phyloP scores from a whole-genome alignment of 2,329 filamentous ascomycete genomes.

The Paraconiothyrium brasiliense region DNA sequence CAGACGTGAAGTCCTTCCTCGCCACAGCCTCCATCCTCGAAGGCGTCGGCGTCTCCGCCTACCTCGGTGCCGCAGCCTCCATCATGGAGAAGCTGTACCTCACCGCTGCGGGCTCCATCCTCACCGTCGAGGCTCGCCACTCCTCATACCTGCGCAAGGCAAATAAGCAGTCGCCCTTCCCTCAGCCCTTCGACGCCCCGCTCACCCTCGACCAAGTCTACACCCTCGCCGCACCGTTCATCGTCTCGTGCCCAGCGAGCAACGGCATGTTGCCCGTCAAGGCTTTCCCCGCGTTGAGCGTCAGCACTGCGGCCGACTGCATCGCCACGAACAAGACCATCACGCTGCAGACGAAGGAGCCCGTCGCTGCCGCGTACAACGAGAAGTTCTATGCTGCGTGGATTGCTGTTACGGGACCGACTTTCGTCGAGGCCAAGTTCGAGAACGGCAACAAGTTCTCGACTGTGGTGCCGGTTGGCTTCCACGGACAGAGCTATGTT shows the following conservation, averaged over 20 bases:
- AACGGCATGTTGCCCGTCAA: conserved; percentile 68
- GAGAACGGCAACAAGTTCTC: conserved; percentile 32
- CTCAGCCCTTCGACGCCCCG: conserved; percentile 69
- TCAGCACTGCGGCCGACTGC: conserved; percentile 23
- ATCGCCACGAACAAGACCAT: conserved; percentile 26
- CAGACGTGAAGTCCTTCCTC: conserved; percentile 61
- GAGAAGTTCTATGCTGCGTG: conserved; percentile 48
- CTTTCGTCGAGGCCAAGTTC: conserved; percentile 35
- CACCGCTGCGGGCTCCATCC: conserved; percentile 68
- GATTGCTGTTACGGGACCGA: conserved; percentile 50
- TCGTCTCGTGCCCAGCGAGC: conserved; percentile 64
- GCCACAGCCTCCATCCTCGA: conserved; percentile 64
- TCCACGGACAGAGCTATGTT: conserved; percentile 53
- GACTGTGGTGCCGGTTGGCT: conserved; percentile 40
- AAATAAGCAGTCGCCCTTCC: conserved; percentile 62
- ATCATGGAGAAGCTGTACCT: conserved; percentile 68
- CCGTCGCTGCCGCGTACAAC: conserved; percentile 28
- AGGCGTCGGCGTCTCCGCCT: conserved; percentile 66
- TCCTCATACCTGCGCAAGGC: conserved; percentile 67
- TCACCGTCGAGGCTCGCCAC: conserved; percentile 73
- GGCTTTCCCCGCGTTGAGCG: conserved; percentile 63
- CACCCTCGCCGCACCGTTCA: conserved; percentile 71
- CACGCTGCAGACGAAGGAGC: conserved; percentile 33
- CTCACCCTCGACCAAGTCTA: conserved; percentile 68
- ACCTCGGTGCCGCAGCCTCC: conserved; percentile 69